phyloP scores from a whole-genome alignment of 2,329 filamentous ascomycete genomes.

The Diplodia corticola region DNA sequence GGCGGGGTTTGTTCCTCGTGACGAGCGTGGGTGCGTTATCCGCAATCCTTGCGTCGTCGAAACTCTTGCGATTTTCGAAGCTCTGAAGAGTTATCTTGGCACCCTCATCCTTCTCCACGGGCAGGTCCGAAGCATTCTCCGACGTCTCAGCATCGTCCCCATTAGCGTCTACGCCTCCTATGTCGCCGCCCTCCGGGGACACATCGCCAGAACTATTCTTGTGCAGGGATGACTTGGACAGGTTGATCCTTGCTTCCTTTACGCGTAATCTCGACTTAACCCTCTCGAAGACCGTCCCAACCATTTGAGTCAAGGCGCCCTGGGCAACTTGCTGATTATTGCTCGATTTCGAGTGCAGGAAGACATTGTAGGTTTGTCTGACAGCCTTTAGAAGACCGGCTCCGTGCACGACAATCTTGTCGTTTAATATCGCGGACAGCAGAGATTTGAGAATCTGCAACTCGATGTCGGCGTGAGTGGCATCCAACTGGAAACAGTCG shows the following conservation, averaged over 20 bases:
- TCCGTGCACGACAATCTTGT: constrained; percentile 98
- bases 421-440: constrained; percentile 90
- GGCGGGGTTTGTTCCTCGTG: constrained; percentile 54
- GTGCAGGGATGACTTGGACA: constrained; percentile 44
- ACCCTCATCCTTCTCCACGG: constrained; percentile 50
- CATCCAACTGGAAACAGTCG: constrained; percentile 97
- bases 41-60: constrained; percentile 65
- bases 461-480: constrained; percentile 87
- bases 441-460: constrained; percentile 98
- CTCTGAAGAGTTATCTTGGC: constrained; percentile 66
- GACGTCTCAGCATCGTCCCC: constrained; percentile 35
- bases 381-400: constrained; percentile 95
- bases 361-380: constrained; percentile 98
- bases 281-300: constrained; percentile 94
- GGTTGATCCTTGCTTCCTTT: constrained; percentile 74
- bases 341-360: constrained; percentile 88
- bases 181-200: constrained; percentile 32
- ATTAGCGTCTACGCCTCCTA: constrained; percentile 42
- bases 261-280: constrained; percentile 83
- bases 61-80: constrained; percentile 66
- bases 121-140: constrained; percentile 45
- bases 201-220: constrained; percentile 41
- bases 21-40: constrained; percentile 69
- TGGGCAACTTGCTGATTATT: constrained; percentile 97
- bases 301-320: constrained; percentile 96